These are phyloP conservation scores for Acacia confusa DNA, from an alignment of 306 rosid species.

Conservation along the genomic window DNA sequence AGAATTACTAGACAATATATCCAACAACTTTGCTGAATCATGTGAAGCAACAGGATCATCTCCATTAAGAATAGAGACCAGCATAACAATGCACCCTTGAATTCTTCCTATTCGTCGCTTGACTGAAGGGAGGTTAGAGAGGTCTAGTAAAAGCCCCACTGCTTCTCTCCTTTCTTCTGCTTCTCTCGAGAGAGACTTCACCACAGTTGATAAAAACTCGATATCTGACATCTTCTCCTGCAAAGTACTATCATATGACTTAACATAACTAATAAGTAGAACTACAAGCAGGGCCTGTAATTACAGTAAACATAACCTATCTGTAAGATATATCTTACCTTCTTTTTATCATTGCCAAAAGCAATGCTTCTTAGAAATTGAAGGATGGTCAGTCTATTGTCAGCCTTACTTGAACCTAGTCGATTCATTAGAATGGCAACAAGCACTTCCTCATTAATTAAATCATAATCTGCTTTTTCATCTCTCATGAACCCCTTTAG, in stretches of 20 bases:
- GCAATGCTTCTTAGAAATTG: slow-evolving; percentile 59
- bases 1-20: slow-evolving; percentile 65
- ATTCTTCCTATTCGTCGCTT: slow-evolving; percentile 74
- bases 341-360: slow-evolving; percentile 45
- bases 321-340: slow-evolving; percentile 49
- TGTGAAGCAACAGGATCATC: slow-evolving; percentile 69
- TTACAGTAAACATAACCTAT: slow-evolving; percentile 4
- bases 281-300: background rate
- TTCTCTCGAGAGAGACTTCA: slow-evolving; percentile 72
- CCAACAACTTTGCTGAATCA: slow-evolving; percentile 66
- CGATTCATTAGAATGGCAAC: slow-evolving; percentile 65
- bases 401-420: slow-evolving; percentile 53
- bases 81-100: slow-evolving; percentile 86
- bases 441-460: slow-evolving; percentile 60
- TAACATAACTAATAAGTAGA: slow-evolving; percentile 33
- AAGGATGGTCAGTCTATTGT: slow-evolving; percentile 48
- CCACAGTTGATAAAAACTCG: slow-evolving; percentile 61
- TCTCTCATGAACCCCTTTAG: slow-evolving; percentile 52
- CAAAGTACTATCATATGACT: slow-evolving; percentile 35
- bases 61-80: slow-evolving; percentile 74
- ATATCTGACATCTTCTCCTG: slow-evolving; percentile 83
- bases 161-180: slow-evolving; percentile 83
- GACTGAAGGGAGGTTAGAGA: slow-evolving; percentile 62
- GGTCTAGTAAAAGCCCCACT: slow-evolving; percentile 68
- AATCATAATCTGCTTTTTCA: slow-evolving; percentile 42